Evolutionary conservation across 2,329 filamentous ascomycete species (phyloP), one percentile per base, ranked within the genome.

Genomic region (Macrophomina phaseolina): DNA sequence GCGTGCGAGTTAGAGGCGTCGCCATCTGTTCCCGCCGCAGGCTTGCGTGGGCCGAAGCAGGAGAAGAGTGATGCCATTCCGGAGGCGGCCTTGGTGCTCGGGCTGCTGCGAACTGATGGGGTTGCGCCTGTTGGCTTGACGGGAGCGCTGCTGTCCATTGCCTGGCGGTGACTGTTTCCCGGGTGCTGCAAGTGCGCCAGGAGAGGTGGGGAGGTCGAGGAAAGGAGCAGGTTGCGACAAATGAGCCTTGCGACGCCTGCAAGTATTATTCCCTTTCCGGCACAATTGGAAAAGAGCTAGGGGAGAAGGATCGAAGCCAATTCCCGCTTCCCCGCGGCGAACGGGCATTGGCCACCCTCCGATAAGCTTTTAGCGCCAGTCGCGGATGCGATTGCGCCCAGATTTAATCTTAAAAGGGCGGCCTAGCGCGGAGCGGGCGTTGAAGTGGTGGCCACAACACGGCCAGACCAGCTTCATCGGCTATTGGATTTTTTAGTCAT

Each of bases 31-130:
- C n/a, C 7, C 23, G 32, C 30, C 23, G 23, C 23, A 23, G 45
- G 42, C 58, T 62, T 62, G 58, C 58, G 58, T 45, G 42, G 58
- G 30, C 32, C 30, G 42, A 62, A 62, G 45, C 58, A 49, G 32
- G 58, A 62, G 30, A 62, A 62, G n/a, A 62, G 45, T 2, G 45
- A 49, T 5, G 58, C 18, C 58, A 62, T 62, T 7, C 32, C 40
- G 23, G 55, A 16, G 23, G 51, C 36, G 51, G 11, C 7, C 3
- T 28, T 58, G 36, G n/a, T 16, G 53, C 34, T 58, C n/a, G 16
- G 23, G 23, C 23, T 38, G 52, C 34, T 55, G 52, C 16, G 32
- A 32, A 49, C 32, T 11, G 18, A n/a, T 5, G 51, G 51, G 32
- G 52, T 16, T 55, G 53, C 8, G 40, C 32, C 18, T 36, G n/a